Evolutionary conservation across 495 filamentous ascomycete species (phyloP).

Genomic region (Annulohypoxylon maeteangense): DNA sequence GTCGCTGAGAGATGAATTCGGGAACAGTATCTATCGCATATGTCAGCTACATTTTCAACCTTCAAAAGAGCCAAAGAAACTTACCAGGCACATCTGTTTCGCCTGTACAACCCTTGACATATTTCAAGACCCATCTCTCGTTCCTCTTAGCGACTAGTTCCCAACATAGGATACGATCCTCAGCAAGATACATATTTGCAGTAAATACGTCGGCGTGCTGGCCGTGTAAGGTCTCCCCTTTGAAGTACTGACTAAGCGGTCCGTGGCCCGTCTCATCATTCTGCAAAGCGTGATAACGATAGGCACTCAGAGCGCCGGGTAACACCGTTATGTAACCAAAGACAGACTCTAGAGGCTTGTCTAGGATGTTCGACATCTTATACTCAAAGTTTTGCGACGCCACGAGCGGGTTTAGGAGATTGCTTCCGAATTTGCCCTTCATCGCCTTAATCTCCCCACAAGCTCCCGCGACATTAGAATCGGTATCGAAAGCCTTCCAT

Average conservation of each 20-base stretch:
- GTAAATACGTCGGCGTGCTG: conserved; percentile 99
- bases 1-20: conserved; percentile 95
- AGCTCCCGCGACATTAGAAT: conserved; percentile 95
- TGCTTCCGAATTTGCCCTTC: conserved; percentile 83
- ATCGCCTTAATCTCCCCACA: conserved; percentile 98
- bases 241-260: conserved; percentile 98
- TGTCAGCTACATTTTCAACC: conserved; percentile 30
- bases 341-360: conserved; percentile 96
- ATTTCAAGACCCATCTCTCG: conserved; percentile 97
- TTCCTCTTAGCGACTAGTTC: conserved; percentile 95
- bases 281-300: conserved; percentile 95
- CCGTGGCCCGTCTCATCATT: conserved; percentile 97
- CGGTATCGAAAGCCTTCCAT: conserved; percentile 98
- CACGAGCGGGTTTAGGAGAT: conserved; percentile 92
- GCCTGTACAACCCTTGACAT: conserved; percentile 93
- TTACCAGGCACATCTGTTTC: conserved; percentile 97
- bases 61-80: conserved; percentile 38
- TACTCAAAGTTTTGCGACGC: conserved; percentile 99
- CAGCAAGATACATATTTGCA: conserved; percentile 98
- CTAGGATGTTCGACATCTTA: conserved; percentile 99
- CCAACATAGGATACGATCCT: conserved; percentile 99
- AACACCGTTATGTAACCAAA: conserved; percentile 98
- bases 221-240: conserved; percentile 95
- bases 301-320: conserved; percentile 93
- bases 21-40: conserved; percentile 71